A percentile compares a stretch with the other conserved stretches of the same genome.
Evolutionary conservation across 108 stramenopile species (phyloP).

Genomic region (Pseudonitzschia delicatissima): DNA sequence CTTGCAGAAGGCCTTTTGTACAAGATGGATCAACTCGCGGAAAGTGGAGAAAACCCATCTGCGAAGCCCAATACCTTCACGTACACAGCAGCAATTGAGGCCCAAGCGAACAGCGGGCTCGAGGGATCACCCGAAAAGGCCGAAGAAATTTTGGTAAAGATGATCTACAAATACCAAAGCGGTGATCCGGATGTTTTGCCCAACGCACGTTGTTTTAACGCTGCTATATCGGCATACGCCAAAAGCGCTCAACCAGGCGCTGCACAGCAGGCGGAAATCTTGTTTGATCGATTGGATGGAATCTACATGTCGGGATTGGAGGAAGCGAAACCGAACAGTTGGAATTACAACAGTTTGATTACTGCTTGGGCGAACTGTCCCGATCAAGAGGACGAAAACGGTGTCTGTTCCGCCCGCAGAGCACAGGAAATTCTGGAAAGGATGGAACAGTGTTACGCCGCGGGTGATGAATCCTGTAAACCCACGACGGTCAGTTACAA

Average conservation of each 20-base stretch:
- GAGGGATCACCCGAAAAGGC: constrained; percentile 42
- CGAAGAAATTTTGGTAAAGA: constrained; percentile 33
- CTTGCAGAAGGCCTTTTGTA: constrained; percentile 47
- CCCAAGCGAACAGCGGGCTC: constrained; percentile 62
- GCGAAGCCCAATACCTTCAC: constrained; percentile 65
- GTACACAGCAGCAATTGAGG: constrained; percentile 80
- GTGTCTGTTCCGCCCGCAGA: constrained; percentile 38
- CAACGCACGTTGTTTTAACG: constrained; percentile 37
- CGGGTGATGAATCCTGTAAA: constrained; percentile 45
- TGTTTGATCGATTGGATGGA: constrained; percentile 37
- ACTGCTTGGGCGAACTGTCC: constrained; percentile 55
- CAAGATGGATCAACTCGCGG: constrained; percentile 41
- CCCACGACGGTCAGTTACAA: constrained; percentile 66
- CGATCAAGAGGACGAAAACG: constrained; percentile 29
- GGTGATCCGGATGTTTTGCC: constrained; percentile 33
- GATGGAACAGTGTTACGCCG: constrained; percentile 52
- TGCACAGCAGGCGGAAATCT: constrained; percentile 44
- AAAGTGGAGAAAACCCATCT: constrained; percentile 23
- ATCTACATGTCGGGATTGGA: constrained; percentile 39
- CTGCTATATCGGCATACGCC: constrained; percentile 38
- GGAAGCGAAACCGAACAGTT: constrained; percentile 43
- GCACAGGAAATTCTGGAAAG: constrained; percentile 61
- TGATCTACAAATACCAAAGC: constrained; percentile 27
- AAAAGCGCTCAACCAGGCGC: constrained; percentile 65
- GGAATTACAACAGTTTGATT: constrained; percentile 66